Evolutionary conservation across 2,329 filamentous ascomycete genomes (phyloP).

Genomic region (Alternaria sp.): DNA sequence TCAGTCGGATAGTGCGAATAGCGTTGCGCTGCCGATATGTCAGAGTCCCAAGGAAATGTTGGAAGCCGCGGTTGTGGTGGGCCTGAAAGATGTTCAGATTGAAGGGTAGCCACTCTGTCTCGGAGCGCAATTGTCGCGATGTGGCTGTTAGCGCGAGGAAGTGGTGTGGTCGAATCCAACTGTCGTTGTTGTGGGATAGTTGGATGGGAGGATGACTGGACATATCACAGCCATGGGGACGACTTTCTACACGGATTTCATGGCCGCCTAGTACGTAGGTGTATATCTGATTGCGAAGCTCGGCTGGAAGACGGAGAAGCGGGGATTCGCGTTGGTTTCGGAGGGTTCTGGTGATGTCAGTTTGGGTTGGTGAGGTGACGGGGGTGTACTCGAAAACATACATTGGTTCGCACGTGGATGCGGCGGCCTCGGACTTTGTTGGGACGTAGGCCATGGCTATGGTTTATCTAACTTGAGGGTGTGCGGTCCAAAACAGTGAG

Average conservation of each 20-base stretch:
- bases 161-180: not conserved
- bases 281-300: not conserved
- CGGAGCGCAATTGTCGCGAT: not conserved
- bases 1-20: not conserved
- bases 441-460: not conserved
- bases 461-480: not conserved
- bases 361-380: not conserved
- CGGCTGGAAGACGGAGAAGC: not conserved
- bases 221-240: rapidly evolving
- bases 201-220: not conserved
- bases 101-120: not conserved
- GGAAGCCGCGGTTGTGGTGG: not conserved
- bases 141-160: not conserved
- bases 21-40: not conserved
- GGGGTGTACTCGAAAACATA: not conserved
- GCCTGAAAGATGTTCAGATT: rapidly evolving
- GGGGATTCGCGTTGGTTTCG: not conserved
- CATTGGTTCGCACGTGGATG: not conserved
- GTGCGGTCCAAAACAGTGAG: not conserved
- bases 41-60: not conserved
- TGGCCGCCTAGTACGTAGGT: not conserved
- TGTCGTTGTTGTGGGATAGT: not conserved
- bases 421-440: not conserved
- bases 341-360: not conserved
- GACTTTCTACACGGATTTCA: not conserved